Percentiles rank a stretch among this genome's conserved stretches.
These are phyloP conservation scores for Spencermartinsiella ligniputridi DNA, from an alignment of 1,139 yeast species.

Conservation along the genomic window DNA sequence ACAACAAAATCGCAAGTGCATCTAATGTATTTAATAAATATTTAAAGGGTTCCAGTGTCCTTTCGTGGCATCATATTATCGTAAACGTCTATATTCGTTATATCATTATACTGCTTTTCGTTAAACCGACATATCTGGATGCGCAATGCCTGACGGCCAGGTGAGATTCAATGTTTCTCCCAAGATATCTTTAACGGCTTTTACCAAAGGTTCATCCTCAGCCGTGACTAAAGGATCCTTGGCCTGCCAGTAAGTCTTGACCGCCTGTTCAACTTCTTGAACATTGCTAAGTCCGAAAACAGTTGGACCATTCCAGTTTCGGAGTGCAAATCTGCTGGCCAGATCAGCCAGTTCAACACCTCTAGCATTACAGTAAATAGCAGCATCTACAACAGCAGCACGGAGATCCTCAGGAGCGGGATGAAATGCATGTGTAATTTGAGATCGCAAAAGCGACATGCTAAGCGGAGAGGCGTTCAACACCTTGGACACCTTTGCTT, in stretches of 20 bases:
- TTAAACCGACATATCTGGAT: slow-evolving; percentile 21
- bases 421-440: slow-evolving; percentile 68
- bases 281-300: slow-evolving; percentile 71
- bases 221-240: slow-evolving; percentile 33
- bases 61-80: no score
- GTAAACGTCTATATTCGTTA: no score
- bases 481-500: slow-evolving; percentile 54
- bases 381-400: slow-evolving; percentile 50
- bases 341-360: slow-evolving; percentile 70
- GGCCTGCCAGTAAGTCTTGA: slow-evolving; percentile 54
- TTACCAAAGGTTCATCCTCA: slow-evolving; percentile 41
- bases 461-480: slow-evolving; percentile 82
- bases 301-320: slow-evolving; percentile 58
- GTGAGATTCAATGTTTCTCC: slow-evolving; percentile 56
- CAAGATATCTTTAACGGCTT: slow-evolving; percentile 43
- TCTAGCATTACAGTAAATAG: slow-evolving; percentile 37
- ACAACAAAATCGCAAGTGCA: no score
- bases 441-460: slow-evolving; percentile 77
- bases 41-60: no score
- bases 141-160: slow-evolving; percentile 67
- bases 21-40: no score
- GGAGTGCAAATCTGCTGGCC: slow-evolving; percentile 71
- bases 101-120: no score
- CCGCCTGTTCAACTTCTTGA: slow-evolving; percentile 59
- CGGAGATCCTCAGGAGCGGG: slow-evolving; percentile 69